Conservation (phyloP, 2,329 filamentous ascomycete genomes). For the Aspergillus sp. region DNA sequence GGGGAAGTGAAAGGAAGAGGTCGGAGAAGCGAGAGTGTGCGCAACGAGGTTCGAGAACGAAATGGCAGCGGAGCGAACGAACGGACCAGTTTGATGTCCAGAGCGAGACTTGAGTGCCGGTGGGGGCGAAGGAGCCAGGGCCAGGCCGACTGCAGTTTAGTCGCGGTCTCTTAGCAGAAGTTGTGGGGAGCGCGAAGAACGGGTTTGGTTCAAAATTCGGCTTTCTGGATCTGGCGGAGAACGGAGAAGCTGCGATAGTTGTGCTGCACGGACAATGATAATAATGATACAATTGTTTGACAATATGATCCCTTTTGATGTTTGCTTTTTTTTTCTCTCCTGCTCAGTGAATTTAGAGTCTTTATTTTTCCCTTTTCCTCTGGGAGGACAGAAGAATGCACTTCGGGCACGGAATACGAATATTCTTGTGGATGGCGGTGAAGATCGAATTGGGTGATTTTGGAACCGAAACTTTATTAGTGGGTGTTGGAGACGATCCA, state of each 20-base stretch:
- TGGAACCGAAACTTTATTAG: constrained; percentile 5
- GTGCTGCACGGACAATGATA: constrained; percentile 2
- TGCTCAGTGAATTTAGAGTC: background rate
- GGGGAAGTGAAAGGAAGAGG: constrained; percentile 3
- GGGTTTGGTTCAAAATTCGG: constrained; percentile 5
- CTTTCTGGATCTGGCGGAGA: background rate
- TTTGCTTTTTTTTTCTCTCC: constrained; percentile 5
- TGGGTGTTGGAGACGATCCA: background rate
- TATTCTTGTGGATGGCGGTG: constrained; percentile 8
- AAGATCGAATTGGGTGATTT: background rate
- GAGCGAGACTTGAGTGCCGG: constrained; percentile 8
- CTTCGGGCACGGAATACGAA: background rate
- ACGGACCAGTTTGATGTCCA: constrained; percentile 5
- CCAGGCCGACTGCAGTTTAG: constrained; percentile 12
- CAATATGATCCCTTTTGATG: background rate
- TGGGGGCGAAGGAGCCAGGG: constrained; percentile 6
- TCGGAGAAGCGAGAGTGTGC: constrained; percentile 4
- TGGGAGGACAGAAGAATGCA: background rate
- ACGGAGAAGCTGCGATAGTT: background rate
- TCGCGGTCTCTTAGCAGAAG: constrained; percentile 3
- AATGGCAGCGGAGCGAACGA: constrained; percentile 7
- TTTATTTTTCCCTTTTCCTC: background rate
- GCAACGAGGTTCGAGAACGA: constrained; percentile 4
- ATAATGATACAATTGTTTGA: constrained; percentile 6
- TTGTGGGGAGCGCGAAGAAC: constrained; percentile 4